These are phyloP conservation scores for Gelatoporia subvermispora DNA, from an alignment of 768 basidiomycete species.

Conservation along the genomic window DNA sequence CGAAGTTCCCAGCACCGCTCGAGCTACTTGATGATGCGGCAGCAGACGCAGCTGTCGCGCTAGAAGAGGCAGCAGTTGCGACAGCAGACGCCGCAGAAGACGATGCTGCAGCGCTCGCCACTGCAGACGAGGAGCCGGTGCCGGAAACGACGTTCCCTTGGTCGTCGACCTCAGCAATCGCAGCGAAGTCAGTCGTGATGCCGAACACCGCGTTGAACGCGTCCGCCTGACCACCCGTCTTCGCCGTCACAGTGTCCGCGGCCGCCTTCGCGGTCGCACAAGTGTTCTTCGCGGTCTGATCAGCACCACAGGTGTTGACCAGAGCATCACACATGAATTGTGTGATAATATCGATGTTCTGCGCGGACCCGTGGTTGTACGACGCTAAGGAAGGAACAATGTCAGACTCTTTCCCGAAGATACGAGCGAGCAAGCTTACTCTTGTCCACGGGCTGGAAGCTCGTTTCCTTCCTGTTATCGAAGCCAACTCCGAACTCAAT, in stretches of 20 bases:
- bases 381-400: constrained; percentile 27
- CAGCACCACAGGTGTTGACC: constrained; percentile 48
- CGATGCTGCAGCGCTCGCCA: constrained; percentile 26
- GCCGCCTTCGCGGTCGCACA: constrained; percentile 37
- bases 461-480: constrained; percentile 48
- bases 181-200: constrained; percentile 46
- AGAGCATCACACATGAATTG: constrained; percentile 54
- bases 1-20: constrained; percentile 37
- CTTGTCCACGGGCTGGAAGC: constrained; percentile 47
- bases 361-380: constrained; percentile 56
- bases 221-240: constrained; percentile 52
- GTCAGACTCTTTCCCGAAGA: constrained; percentile 2
- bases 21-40: constrained; percentile 12
- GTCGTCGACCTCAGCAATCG: constrained; percentile 38
- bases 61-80: background rate
- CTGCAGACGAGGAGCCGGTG: constrained; percentile 31
- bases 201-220: constrained; percentile 58
- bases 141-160: constrained; percentile 36
- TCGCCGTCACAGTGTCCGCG: constrained; percentile 19
- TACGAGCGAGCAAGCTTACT: constrained; percentile 20
- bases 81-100: constrained; percentile 7
- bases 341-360: constrained; percentile 55
- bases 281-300: constrained; percentile 46
- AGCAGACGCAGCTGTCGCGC: constrained; percentile 9
- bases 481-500: constrained; percentile 54